phyloP scores from a whole-genome alignment of 345 rosid genomes.

The Barbarea vulgaris region DNA sequence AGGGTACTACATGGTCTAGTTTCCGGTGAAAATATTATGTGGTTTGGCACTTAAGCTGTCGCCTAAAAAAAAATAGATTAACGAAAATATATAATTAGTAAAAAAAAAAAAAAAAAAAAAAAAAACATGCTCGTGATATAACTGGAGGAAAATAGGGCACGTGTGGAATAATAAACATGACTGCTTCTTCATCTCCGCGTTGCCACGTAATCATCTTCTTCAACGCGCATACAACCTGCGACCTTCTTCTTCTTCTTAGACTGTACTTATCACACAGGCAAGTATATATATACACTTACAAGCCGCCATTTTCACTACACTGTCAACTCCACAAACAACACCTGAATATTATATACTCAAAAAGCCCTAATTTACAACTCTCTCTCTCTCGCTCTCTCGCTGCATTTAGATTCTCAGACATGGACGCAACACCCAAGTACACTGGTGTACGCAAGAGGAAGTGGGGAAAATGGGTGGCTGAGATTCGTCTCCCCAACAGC shows the following conservation, averaged over 20 bases:
- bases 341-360: not conserved
- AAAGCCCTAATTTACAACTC: not conserved
- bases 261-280: constrained; percentile 17
- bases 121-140: not conserved
- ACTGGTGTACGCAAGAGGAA: constrained; percentile 87
- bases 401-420: constrained; percentile 1
- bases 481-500: constrained; percentile 88
- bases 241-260: constrained; percentile 24
- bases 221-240: constrained; percentile 37
- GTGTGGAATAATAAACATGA: constrained; percentile 23
- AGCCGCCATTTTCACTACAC: constrained; percentile 38
- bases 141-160: constrained; percentile 20
- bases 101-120: not conserved
- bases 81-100: no score
- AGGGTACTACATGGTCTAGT: no score
- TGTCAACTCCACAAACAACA: constrained; percentile 13
- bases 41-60: no score
- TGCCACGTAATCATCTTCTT: constrained; percentile 33
- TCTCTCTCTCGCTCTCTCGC: not conserved
- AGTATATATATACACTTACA: constrained; percentile 31
- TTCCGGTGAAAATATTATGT: no score
- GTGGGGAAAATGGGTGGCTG: constrained; percentile 98
- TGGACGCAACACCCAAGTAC: constrained; percentile 53
- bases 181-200: constrained; percentile 27
- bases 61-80: no score